These are phyloP conservation scores for Cryptococcus sp. DNA, from an alignment of 1,284 basidiomycete species.

Conservation along the genomic window DNA sequence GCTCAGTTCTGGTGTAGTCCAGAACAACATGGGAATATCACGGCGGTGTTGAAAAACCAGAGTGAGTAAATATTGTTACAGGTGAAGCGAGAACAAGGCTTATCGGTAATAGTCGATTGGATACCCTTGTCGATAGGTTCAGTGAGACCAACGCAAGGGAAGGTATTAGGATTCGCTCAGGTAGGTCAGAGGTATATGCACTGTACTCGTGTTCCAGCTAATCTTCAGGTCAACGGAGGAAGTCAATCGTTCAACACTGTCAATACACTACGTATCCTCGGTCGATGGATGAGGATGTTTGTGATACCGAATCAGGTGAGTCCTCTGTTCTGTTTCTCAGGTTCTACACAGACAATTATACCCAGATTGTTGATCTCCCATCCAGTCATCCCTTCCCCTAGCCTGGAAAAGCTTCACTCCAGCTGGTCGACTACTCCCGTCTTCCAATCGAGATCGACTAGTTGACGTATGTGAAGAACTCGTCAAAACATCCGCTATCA, in stretches of 20 bases:
- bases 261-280: conserved; percentile 41
- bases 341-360: neutral
- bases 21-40: conserved; percentile 45
- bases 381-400: conserved; percentile 41
- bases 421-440: conserved; percentile 35
- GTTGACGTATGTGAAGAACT: conserved; percentile 49
- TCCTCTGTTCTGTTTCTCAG: neutral
- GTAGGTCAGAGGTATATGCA: conserved; percentile 40
- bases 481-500: conserved; percentile 27
- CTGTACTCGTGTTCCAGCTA: conserved; percentile 18
- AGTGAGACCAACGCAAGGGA: conserved; percentile 45
- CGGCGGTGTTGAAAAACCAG: conserved; percentile 47
- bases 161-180: conserved; percentile 35
- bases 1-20: conserved; percentile 44
- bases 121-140: conserved; percentile 43
- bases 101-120: conserved; percentile 32
- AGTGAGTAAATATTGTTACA: conserved; percentile 13
- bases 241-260: conserved; percentile 47
- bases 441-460: conserved; percentile 45
- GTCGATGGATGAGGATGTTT: conserved; percentile 44
- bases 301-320: conserved; percentile 24
- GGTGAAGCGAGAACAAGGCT: neutral
- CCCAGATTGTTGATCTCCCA: conserved; percentile 10
- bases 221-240: conserved; percentile 42
- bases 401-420: conserved; percentile 44